Evolutionary conservation across 306 rosid genomes (phyloP).

Genomic region (Lablab purpureus): DNA sequence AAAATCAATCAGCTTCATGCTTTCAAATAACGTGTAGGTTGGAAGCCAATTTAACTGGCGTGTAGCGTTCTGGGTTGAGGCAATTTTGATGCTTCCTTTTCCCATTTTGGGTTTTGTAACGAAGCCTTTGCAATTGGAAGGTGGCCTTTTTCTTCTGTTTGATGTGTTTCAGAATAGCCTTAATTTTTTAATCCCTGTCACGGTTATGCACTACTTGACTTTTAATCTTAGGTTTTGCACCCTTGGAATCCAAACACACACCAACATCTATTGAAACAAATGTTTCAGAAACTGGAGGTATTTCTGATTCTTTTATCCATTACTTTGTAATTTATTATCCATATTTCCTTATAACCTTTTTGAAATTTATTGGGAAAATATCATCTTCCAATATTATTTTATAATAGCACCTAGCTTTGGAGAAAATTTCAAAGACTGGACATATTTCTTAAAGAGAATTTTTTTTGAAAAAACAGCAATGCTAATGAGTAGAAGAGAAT

Average conservation of each 20-base stretch:
- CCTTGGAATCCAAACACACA: constrained; percentile 53
- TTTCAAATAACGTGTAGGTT: constrained; percentile 61
- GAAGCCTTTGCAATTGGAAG: constrained; percentile 85
- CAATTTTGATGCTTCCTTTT: constrained; percentile 93
- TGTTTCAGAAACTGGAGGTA: constrained; percentile 74
- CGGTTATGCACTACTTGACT: constrained; percentile 27
- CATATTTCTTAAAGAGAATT: constrained; percentile 22
- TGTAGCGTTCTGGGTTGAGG: constrained; percentile 82
- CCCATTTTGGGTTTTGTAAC: constrained; percentile 77
- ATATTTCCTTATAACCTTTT: constrained; percentile 26
- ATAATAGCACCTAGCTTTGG: constrained; percentile 11
- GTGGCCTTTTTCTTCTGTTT: constrained; percentile 51
- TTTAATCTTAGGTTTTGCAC: constrained; percentile 70
- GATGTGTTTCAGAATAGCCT: constrained; percentile 33
- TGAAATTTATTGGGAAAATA: constrained; percentile 22
- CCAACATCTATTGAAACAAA: constrained; percentile 52
- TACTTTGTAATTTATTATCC: constrained; percentile 36
- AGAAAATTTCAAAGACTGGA: constrained; percentile 8
- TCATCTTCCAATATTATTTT: constrained; percentile 27
- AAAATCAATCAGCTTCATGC: constrained; percentile 27
- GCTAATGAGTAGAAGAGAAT: constrained; percentile 18
- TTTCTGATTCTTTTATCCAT: constrained; percentile 33
- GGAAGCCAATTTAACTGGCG: constrained; percentile 83
- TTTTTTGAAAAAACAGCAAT: background rate
- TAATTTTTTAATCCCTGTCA: constrained; percentile 23